Conservation (phyloP, 768 basidiomycete genomes). For the Lentinula boryana region DNA sequence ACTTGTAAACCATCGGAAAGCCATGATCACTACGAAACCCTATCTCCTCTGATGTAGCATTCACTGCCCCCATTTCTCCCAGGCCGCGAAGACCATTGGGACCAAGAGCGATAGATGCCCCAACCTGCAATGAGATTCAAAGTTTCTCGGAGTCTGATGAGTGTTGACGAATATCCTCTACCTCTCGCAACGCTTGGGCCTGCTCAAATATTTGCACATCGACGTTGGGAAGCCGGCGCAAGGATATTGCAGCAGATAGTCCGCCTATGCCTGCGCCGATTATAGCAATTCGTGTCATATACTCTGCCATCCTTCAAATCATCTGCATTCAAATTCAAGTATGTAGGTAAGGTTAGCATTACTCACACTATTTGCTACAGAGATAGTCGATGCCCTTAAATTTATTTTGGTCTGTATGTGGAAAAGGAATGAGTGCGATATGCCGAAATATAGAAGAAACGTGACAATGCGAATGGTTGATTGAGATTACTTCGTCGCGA, state of each 20-base stretch:
- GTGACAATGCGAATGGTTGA: not conserved
- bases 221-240: not conserved
- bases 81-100: slow-evolving; percentile 1
- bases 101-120: not conserved
- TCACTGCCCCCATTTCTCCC: not conserved
- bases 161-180: not conserved
- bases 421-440: not conserved
- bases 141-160: no score
- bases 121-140: not conserved
- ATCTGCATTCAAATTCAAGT: not conserved
- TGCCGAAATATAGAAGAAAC: not conserved
- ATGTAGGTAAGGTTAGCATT: not conserved
- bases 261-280: not conserved
- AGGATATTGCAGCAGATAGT: not conserved
- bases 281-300: not conserved
- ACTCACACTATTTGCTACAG: not conserved
- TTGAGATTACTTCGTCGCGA: no score
- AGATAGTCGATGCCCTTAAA: no score
- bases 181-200: not conserved
- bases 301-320: no score
- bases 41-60: not conserved
- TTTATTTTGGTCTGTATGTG: no score
- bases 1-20: not conserved
- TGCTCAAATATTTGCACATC: slow-evolving; percentile 1
- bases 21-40: not conserved